Base-by-base conservation (phyloP, 495 filamentous ascomycete genomes). In the Penicillium cinerascens region DNA sequence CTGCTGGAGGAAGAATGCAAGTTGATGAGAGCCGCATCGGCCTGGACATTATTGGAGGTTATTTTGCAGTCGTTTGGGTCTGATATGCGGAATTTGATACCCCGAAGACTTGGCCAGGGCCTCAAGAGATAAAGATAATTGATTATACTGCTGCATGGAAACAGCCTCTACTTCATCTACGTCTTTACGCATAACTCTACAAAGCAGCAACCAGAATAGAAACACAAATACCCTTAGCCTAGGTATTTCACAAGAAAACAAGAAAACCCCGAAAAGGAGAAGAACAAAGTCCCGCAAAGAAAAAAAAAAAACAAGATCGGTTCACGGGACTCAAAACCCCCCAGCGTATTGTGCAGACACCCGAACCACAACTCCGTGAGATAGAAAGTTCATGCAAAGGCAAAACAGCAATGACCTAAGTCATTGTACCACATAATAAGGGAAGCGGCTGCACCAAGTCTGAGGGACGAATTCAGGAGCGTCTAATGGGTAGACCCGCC, bases 1-100 rank as follows among this genome's bases (percentile, higher is more conserved):
- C 65, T 72, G 72, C 41, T 73, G 64, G 65, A 65, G 59, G 54
- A 62, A 60, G n/a, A 55, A 55, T 27, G 54, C 55, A 40, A 53
- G 29, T 39, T 64, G 56, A 49, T 64, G 47, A 66, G 38, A 29
- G 18, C 21, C 35, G 9, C 27, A 13, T 6, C 22, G 23, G 29
- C 9, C 13, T 2, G 17, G 36, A 25, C 16, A 5, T 27, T 9
- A 10, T 7, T 38, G 20, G 21, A 20, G 2, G 16, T 23, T 6
- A 26, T 33, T 45, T 45, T 46, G 23, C 17, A 20, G 37, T 56
- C 18, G 25, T 16, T 16, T 33, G 2, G 20, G 10, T 20, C 37
- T 39, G 37, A 39, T 39, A 39, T 39, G 7, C 3, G n/a, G 16
- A 16, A 33, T 3, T 39, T 6, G 37, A 39, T 39, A 39, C 2